Percentiles rank a stretch among this genome's conserved stretches.
Evolutionary conservation across 2,329 filamentous ascomycete species (phyloP).

Genomic region (Aspergillus tanneri): DNA sequence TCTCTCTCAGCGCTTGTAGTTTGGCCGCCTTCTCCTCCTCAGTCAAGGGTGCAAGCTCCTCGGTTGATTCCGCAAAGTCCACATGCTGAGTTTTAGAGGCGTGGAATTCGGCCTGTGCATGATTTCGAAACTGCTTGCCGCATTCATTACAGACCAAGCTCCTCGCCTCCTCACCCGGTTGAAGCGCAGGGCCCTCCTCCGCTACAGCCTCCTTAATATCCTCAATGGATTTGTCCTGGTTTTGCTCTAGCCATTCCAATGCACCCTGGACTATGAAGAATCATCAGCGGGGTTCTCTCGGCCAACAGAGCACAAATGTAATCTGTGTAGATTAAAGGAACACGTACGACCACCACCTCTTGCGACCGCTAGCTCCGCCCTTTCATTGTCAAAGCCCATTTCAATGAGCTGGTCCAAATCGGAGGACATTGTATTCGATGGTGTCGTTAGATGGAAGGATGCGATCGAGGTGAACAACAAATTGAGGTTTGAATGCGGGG

Average conservation of each 20-base stretch:
- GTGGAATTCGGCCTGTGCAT: conserved; percentile 82
- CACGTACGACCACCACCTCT: conserved; percentile 73
- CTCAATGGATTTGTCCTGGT: conserved; percentile 82
- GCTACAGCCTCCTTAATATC: conserved; percentile 65
- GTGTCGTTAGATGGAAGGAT: conserved; percentile 2
- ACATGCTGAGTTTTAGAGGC: conserved; percentile 87
- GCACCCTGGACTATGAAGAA: conserved; percentile 71
- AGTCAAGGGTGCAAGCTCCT: conserved; percentile 85
- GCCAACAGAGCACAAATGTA: too few relatives aligned
- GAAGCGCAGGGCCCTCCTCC: conserved; percentile 63
- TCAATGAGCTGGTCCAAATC: conserved; percentile 63
- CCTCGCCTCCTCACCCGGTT: conserved; percentile 68
- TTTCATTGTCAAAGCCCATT: conserved; percentile 78
- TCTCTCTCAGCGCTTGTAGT: conserved; percentile 70
- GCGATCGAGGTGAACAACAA: background rate
- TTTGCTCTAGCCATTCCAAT: conserved; percentile 90
- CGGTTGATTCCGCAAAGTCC: conserved; percentile 89
- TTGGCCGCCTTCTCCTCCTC: conserved; percentile 86
- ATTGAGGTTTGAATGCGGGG: background rate
- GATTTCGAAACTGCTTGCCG: conserved; percentile 81
- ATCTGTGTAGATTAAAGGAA: background rate
- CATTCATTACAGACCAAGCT: conserved; percentile 94
- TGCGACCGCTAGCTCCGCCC: conserved; percentile 79
- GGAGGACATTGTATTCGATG: conserved; percentile 30
- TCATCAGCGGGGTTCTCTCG: conserved; percentile 15